Evolutionary conservation across 345 rosid species (phyloP), one percentile per base, ranked within the genome.

Genomic region (Brassica rapa): DNA sequence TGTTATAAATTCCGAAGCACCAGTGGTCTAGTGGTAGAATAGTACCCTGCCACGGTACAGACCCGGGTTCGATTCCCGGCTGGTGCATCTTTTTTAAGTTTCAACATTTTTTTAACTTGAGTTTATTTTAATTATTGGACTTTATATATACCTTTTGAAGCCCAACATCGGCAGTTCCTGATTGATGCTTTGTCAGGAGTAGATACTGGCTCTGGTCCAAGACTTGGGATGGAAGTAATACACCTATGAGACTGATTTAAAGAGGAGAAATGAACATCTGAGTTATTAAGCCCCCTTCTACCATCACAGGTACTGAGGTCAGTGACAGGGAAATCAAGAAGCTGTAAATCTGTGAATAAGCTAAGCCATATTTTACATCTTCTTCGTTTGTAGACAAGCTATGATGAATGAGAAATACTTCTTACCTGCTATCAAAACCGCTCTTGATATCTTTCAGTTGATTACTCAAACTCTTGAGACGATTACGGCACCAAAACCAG

Each of bases 21-120:
- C 85, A 77, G 84, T 81, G 85, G 85, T 81, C 87, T 80, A 82
- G 87, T 83, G 88, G 80, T 85, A 82, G 80, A 83, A 83, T 83
- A 82, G 86, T 87, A 90, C 89, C 88, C 84, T 90, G 89, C 89
- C 88, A 86, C 89, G 86, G 90, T 90, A 84, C 86, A 86, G 89
- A 84, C 93, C 93, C 88, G 87, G 89, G 91, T 88, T 90, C 87
- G 87, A 87, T 86, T 87, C 86, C 90, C 89, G 87, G 90, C 90
- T 85, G 90, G 87, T 86, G 89, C 91, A 79, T 5, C 0, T 12
- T 46, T 46, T 46, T 12, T 25, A 25, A 2, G 51, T 11, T 11
- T 4, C 51, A 35, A 43, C 12, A 6, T 39, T 33, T 39, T 39
- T 39, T 30, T 30, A 30, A 30, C 33, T 30, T 7, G 12, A 39